Evolutionary conservation across 208 protist genomes (phyloP).

Genomic region (Tritrichomonas musculus): DNA sequence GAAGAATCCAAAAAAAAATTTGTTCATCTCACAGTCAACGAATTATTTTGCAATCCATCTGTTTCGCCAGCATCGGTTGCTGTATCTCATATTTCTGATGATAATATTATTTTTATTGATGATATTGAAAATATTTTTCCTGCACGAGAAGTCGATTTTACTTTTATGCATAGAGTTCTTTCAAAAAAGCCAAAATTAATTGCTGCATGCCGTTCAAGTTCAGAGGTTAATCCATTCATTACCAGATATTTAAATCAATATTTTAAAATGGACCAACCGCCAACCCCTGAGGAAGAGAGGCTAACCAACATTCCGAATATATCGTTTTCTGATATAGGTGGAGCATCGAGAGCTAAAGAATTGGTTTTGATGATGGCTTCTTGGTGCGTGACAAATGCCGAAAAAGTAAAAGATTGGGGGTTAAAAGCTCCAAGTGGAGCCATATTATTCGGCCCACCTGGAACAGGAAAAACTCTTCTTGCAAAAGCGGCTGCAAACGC

Average conservation of each 20-base stretch:
- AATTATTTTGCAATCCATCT: not conserved
- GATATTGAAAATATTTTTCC: conserved; percentile 5
- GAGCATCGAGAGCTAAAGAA: not conserved
- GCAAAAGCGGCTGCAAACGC: not conserved
- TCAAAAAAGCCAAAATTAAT: conserved; percentile 19
- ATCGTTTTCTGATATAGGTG: not conserved
- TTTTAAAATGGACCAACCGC: not conserved
- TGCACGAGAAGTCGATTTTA: not conserved
- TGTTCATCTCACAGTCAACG: not conserved
- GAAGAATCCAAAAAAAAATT: not conserved
- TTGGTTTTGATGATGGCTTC: not conserved
- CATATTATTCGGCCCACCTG: no score
- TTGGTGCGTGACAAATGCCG: not conserved
- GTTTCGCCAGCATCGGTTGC: not conserved
- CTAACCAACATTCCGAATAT: not conserved
- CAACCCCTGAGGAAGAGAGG: not conserved
- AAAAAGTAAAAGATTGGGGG: not conserved
- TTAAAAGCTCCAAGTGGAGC: not conserved
- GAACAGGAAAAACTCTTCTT: no score
- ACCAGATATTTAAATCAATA: not conserved
- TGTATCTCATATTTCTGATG: not conserved
- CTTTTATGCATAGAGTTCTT: not conserved
- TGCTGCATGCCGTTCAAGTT: not conserved
- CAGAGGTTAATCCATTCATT: not conserved
- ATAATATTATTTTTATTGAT: not conserved